Evolutionary conservation across 352 stramenopile species (phyloP), one percentile per base, ranked within the genome.

Genomic region (Phytophthora capsici): DNA sequence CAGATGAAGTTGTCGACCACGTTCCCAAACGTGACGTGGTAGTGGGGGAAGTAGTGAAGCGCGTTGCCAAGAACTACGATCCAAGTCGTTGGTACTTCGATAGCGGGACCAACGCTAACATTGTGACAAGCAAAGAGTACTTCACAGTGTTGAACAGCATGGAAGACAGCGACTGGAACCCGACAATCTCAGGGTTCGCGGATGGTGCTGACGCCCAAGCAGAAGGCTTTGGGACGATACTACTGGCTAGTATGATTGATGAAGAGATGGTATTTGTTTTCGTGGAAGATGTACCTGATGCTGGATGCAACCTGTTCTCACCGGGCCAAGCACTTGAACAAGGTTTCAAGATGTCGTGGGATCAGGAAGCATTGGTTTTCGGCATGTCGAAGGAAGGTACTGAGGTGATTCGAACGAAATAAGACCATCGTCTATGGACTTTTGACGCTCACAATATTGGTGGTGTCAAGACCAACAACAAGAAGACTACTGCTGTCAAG

Each of bases 81-180:
- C 50, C 34, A 30, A 37, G 40, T 20, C 12, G 16, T 23, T 61
- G 53, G 62, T 70, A 56, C 16, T 70, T 70, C 22, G 46, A 64
- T 17, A 69, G 22, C 4, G 53, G 61, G 22, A 51, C 20, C 22
- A 56, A 69, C 23, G 61, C 61, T 30, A 41, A 69, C 23, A 62
- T 69, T 36, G 40, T 36, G 46, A 40, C 53, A 4, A 41, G 38
- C 19, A 69, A 63, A n/a, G 48, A 64, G 20, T 70, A 70, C 19
- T 70, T 70, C 8, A 65, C 53, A 0, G n/a, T 20, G 12, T 2
- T 61, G 3, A 23, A 60, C 0, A 52, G 32, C 23, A 65, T 70
- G 62, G 61, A 64, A 8, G 52, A 63, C 17, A 58, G 60, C n/a
- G 46, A 37, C 10, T 62, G 60, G 19, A 63, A 69, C 46, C 25